These are phyloP conservation scores for Endotrypanum monterogeii DNA, from an alignment of 208 protist species.

Conservation along the genomic window DNA sequence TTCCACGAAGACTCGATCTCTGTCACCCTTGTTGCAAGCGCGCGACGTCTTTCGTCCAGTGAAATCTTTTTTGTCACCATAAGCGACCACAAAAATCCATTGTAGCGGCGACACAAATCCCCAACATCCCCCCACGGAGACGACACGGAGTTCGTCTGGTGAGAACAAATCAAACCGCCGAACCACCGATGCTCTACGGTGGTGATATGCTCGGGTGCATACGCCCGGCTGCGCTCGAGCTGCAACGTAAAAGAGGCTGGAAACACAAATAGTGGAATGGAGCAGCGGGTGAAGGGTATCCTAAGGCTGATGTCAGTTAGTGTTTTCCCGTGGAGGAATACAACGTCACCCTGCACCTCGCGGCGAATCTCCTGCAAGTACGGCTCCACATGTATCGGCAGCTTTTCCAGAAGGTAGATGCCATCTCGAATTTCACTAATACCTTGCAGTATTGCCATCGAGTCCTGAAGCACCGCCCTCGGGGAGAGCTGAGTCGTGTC, in stretches of 20 bases:
- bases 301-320: constrained; percentile 36
- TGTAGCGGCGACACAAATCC: constrained; percentile 63
- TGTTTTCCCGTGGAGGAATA: constrained; percentile 65
- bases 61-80: constrained; percentile 48
- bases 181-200: constrained; percentile 80
- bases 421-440: constrained; percentile 54
- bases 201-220: constrained; percentile 35
- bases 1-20: constrained; percentile 22
- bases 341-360: constrained; percentile 45
- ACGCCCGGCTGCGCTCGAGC: constrained; percentile 30
- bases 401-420: constrained; percentile 37
- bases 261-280: constrained; percentile 23
- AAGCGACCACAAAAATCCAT: constrained; percentile 55
- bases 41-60: constrained; percentile 23
- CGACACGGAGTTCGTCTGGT: constrained; percentile 47
- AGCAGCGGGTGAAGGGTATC: constrained; percentile 49
- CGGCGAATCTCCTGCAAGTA: constrained; percentile 53
- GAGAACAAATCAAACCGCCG: constrained; percentile 56
- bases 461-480: constrained; percentile 53
- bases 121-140: constrained; percentile 70
- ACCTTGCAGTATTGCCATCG: constrained; percentile 53
- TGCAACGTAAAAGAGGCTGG: constrained; percentile 57
- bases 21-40: constrained; percentile 12
- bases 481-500: constrained; percentile 38
- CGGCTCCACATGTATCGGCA: constrained; percentile 37